Conservation (phyloP, 441 rosid genomes). For the Eruca vesicaria region DNA sequence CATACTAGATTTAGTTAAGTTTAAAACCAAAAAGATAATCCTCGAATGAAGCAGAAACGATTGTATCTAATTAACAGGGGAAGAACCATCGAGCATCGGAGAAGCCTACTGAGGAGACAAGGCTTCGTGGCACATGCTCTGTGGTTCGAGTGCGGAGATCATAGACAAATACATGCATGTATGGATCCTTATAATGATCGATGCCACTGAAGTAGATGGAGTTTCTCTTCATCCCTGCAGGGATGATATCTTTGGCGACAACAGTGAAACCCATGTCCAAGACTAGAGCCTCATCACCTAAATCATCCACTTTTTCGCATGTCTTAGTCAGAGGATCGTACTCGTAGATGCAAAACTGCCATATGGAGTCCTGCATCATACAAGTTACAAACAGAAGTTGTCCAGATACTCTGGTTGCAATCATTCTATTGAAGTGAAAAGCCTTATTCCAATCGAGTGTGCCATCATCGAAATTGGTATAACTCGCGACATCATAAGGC, state of each 20-base stretch:
- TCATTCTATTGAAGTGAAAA: not conserved
- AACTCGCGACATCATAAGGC: not conserved
- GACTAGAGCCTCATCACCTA: not conserved
- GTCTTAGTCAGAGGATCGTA: not conserved
- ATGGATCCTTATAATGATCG: not conserved
- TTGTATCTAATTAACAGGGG: too few species aligned
- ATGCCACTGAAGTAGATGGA: constrained; percentile 12
- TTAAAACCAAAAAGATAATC: too few species aligned
- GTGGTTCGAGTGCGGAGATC: not conserved
- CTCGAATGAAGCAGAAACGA: too few species aligned
- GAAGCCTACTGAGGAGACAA: not conserved
- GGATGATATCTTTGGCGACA: not conserved
- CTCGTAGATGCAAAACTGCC: not conserved
- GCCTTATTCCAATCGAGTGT: not conserved
- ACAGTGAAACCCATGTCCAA: not conserved
- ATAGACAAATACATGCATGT: not conserved
- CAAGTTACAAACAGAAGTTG: not conserved
- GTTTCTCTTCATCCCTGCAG: constrained; percentile 16
- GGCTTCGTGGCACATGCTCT: not conserved
- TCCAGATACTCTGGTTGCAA: not conserved
- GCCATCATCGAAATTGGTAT: not conserved
- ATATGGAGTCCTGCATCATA: not conserved
- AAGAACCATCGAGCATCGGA: not conserved
- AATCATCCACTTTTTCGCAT: not conserved
- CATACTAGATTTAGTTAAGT: too few species aligned